These are phyloP conservation scores for Curvularia hawaiiensis DNA, from an alignment of 2,329 filamentous ascomycete species.

Conservation along the genomic window DNA sequence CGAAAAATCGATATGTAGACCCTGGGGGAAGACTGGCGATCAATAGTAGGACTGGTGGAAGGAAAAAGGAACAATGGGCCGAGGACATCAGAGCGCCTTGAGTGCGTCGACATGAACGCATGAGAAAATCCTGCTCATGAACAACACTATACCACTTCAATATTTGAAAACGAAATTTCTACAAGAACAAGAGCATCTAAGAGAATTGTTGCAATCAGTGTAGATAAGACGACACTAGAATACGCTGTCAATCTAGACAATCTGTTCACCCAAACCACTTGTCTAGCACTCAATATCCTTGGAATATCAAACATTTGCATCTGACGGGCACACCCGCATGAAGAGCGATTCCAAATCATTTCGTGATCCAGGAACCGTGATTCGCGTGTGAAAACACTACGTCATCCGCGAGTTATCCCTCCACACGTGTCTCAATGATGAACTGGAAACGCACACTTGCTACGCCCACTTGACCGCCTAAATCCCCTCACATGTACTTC, in stretches of 20 bases:
- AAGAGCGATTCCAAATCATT: not conserved
- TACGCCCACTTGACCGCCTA: too few species aligned
- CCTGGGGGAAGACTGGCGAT: constrained; percentile 15
- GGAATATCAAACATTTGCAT: too few species aligned
- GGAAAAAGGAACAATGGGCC: not conserved
- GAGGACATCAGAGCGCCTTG: not conserved
- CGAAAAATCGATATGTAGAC: constrained; percentile 19
- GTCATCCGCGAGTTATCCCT: constrained; percentile 16
- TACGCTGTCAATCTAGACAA: too few species aligned
- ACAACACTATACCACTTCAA: not conserved
- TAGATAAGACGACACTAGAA: constrained; percentile 5
- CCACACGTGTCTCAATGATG: too few species aligned
- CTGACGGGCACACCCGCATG: not conserved
- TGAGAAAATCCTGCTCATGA: not conserved
- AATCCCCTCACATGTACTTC: too few species aligned
- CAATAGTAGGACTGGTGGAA: constrained; percentile 13
- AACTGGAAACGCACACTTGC: too few species aligned
- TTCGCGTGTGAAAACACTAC: constrained; percentile 24
- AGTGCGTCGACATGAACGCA: not conserved
- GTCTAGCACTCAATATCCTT: not conserved
- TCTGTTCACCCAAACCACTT: not conserved
- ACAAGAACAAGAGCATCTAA: not conserved
- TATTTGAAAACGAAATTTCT: not conserved
- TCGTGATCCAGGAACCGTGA: constrained; percentile 16
- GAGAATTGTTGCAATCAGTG: not conserved